phyloP scores from a whole-genome alignment of 2,329 filamentous ascomycete species.

The Waltergamsia citrina region DNA sequence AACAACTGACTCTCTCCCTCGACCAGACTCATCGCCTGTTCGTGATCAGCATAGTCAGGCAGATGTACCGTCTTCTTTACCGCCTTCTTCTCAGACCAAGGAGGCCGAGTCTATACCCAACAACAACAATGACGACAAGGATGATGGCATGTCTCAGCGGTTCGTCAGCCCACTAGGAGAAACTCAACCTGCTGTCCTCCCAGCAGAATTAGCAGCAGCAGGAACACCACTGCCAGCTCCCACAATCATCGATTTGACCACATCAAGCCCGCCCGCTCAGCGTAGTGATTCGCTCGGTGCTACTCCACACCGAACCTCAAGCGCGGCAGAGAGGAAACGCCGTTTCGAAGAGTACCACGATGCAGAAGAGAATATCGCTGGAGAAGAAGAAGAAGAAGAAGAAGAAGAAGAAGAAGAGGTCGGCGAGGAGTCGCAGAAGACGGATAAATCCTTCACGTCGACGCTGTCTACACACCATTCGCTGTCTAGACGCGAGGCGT shows the following conservation, averaged over 20 bases:
- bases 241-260: no score
- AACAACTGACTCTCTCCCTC: constrained; percentile 3
- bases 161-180: background rate
- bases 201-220: no score
- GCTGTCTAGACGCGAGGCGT: constrained; percentile 18
- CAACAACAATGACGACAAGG: no score
- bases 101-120: no score
- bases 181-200: no score
- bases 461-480: constrained; percentile 11
- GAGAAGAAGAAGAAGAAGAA: background rate
- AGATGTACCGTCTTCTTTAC: no score
- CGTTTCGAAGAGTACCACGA: constrained; percentile 7
- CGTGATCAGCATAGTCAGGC: no score
- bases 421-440: constrained; percentile 5
- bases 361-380: background rate
- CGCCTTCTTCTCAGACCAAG: no score
- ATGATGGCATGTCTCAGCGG: constrained; percentile 1
- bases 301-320: no score
- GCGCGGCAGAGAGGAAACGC: constrained; percentile 12
- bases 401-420: background rate
- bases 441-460: constrained; percentile 8
- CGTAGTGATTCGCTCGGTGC: no score
- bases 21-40: constrained; percentile 2
- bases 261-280: no score
- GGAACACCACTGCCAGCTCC: no score